Evolutionary conservation across 441 rosid genomes (phyloP), one percentile per base, ranked within the genome.

Genomic region (Populus hybrid): DNA sequence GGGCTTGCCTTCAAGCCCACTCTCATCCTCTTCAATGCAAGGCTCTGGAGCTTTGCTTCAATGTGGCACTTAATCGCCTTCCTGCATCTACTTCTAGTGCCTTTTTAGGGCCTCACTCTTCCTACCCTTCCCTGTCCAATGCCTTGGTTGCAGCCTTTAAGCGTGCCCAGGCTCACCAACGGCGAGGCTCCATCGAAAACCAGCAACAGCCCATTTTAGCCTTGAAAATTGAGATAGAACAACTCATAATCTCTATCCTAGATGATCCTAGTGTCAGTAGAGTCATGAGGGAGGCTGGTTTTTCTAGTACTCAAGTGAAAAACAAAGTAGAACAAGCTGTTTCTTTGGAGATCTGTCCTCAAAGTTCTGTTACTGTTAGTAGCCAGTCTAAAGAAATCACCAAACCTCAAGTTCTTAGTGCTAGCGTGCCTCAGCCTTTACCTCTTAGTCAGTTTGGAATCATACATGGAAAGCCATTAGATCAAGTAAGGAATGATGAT

Each of bases 41-140:
- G 83, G 96, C 96, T 18, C 73, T 92, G 26, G 93, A 89, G 91
- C 90, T 92, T 73, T 92, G 94, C 84, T 90, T 92, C 80, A 92
- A 90, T 59, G 96, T 92, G 0, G 88, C 96, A 1, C 86, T 92
- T 2, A 90, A 92, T 82, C 89, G 96, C 69, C 94, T 92, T 35
- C 94, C 94, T 0, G 86, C 94, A 2, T 87, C 92, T 8, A 81
- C 90, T 2, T 83, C 91, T 16, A 83, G 80, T 75, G 88, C 90
- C 8, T 73, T 89, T 4, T 81, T 89, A 61, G 83, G 86, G 70
- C 86, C 84, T 77, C 85, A 81, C 70, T 77, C 86, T 6, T 80
- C 81, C 18, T 87, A 76, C 59, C 91, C 94, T 77, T 84, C 91
- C 59, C 86, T 92, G 14, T 90, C 94, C 35, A 92, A 92, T 63